Evolutionary conservation across 257 asterid genomes (phyloP).

Genomic region (Solanum ahanhuiri): DNA sequence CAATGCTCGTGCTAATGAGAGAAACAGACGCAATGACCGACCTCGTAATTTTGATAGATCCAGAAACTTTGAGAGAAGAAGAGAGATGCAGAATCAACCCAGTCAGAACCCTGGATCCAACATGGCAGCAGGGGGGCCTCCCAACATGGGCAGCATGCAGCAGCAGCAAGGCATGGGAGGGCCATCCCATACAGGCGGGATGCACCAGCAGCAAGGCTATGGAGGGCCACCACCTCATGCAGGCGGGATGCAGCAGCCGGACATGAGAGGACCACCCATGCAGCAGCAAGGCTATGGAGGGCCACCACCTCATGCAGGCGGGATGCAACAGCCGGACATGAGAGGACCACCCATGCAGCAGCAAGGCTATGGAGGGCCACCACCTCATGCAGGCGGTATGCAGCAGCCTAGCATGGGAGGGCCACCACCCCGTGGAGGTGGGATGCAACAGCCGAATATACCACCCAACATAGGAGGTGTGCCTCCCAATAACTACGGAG

Average conservation of each 20-base stretch:
- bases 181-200: not conserved
- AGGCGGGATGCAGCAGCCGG: not conserved
- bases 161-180: not conserved
- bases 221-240: not conserved
- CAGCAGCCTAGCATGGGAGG: not conserved
- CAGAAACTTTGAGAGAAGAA: conserved; percentile 49
- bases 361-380: not conserved
- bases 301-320: not conserved
- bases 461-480: conserved; percentile 1
- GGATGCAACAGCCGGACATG: not conserved
- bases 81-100: conserved; percentile 13
- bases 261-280: conserved; percentile 4
- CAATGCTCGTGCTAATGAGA: conserved; percentile 47
- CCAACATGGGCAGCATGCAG: not conserved
- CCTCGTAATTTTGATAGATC: conserved; percentile 63
- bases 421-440: conserved; percentile 14
- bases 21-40: conserved; percentile 66
- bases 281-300: not conserved
- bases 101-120: not conserved
- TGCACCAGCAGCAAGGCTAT: not conserved
- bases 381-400: conserved; percentile 3
- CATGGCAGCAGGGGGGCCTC: conserved; percentile 11
- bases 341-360: conserved; percentile 13
- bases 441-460: conserved; percentile 13
- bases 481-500: conserved; percentile 5